These are phyloP conservation scores for Xylaria bambusicola DNA, from an alignment of 495 filamentous ascomycete species.

Conservation along the genomic window DNA sequence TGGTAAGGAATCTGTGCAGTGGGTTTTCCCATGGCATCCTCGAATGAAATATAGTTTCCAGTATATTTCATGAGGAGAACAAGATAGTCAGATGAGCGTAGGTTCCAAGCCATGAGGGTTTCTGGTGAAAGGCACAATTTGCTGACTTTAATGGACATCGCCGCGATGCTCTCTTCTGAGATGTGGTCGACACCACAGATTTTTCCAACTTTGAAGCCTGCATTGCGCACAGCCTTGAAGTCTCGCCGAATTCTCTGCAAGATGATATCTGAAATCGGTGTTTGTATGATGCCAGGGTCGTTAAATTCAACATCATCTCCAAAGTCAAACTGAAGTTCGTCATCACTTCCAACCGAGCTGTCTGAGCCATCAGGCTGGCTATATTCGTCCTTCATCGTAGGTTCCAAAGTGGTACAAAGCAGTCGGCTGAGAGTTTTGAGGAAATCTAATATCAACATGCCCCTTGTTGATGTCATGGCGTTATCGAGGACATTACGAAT, in stretches of 20 bases:
- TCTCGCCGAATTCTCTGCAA: slow-evolving; percentile 59
- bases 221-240: slow-evolving; percentile 58
- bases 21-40: slow-evolving; percentile 28
- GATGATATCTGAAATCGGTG: slow-evolving; percentile 5
- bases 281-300: neutral
- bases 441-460: slow-evolving; percentile 32
- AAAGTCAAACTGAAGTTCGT: slow-evolving; percentile 28
- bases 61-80: slow-evolving; percentile 74
- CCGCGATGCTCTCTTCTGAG: slow-evolving; percentile 50
- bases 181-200: slow-evolving; percentile 51
- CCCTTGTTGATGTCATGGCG: slow-evolving; percentile 18
- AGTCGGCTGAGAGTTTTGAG: slow-evolving; percentile 24
- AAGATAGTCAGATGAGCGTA: slow-evolving; percentile 68
- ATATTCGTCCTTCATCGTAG: slow-evolving; percentile 10
- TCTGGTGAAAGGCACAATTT: slow-evolving; percentile 78
- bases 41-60: slow-evolving; percentile 56
- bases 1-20: neutral
- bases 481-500: slow-evolving; percentile 30
- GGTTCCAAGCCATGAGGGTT: slow-evolving; percentile 74
- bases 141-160: slow-evolving; percentile 64
- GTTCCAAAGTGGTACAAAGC: slow-evolving; percentile 20
- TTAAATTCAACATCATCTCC: slow-evolving; percentile 28
- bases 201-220: slow-evolving; percentile 76
- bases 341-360: slow-evolving; percentile 33
- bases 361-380: slow-evolving; percentile 30